phyloP scores from a whole-genome alignment of 176 grass and related monocot genomes.

The Oryza australiensis region DNA sequence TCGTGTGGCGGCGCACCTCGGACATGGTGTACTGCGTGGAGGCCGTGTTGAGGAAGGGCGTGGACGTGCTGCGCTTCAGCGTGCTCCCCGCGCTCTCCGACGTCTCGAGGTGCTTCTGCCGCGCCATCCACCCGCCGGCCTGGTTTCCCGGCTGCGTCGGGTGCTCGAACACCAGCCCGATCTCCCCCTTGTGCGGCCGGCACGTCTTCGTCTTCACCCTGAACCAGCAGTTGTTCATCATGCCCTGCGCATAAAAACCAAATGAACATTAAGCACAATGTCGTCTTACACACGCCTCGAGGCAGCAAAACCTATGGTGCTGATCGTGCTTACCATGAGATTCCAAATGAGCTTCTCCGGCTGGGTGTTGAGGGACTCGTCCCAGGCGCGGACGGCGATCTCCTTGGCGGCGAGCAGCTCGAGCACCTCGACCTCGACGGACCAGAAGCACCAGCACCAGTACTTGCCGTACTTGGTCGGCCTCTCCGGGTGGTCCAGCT shows the following conservation, averaged over 20 bases:
- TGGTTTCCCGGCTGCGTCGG: conserved; percentile 75
- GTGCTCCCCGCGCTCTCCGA: conserved; percentile 32
- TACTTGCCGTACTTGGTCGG: conserved; percentile 78
- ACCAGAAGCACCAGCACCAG: conserved; percentile 99
- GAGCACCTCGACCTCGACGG: conserved; percentile 61
- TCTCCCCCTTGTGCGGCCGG: conserved; percentile 60
- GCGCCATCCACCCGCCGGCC: conserved; percentile 71
- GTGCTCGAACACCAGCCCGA: conserved; percentile 72
- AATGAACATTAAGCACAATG: neutral
- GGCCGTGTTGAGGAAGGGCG: conserved; percentile 56
- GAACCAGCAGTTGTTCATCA: conserved; percentile 99
- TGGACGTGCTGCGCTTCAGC: conserved; percentile 61
- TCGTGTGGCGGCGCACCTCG: conserved; percentile 63
- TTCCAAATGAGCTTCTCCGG: conserved; percentile 86
- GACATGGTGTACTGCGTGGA: conserved; percentile 35
- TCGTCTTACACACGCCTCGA: neutral
- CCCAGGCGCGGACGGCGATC: conserved; percentile 86
- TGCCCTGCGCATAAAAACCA: conserved; percentile 48
- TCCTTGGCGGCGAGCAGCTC: conserved; percentile 78
- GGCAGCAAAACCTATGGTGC: neutral
- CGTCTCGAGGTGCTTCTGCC: conserved; percentile 46
- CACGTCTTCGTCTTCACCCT: conserved; percentile 63
- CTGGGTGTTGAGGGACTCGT: conserved; percentile 80
- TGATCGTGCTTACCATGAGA: conserved; percentile 50
- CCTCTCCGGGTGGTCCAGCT: conserved; percentile 59